Conservation (phyloP, 495 filamentous ascomycete species). For the Lepraria neglecta region DNA sequence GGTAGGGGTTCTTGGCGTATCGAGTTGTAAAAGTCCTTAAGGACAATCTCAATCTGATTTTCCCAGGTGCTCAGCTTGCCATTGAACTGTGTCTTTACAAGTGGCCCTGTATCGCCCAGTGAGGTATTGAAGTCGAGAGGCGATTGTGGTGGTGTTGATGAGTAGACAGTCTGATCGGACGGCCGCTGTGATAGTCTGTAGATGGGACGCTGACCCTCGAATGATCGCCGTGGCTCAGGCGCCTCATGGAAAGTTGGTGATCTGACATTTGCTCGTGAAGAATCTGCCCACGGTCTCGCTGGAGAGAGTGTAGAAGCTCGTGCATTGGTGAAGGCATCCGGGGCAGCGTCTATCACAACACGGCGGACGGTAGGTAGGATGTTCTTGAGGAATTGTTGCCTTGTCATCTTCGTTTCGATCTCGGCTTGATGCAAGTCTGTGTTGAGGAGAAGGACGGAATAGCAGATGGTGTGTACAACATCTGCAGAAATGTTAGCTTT, state of each 20-base stretch:
- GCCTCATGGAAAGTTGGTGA: slow-evolving; percentile 7
- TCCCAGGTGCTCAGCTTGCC: slow-evolving; percentile 81
- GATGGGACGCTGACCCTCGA: slow-evolving; percentile 25
- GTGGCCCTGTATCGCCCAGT: slow-evolving; percentile 41
- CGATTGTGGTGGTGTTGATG: slow-evolving; percentile 17
- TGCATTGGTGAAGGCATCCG: slow-evolving; percentile 58
- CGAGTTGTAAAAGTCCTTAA: slow-evolving; percentile 87
- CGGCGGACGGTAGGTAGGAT: slow-evolving; percentile 84
- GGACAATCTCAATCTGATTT: slow-evolving; percentile 75
- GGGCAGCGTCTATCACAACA: slow-evolving; percentile 62
- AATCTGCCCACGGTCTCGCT: slow-evolving; percentile 26
- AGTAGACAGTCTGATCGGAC: slow-evolving; percentile 23
- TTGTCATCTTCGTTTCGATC: slow-evolving; percentile 93
- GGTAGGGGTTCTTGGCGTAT: slow-evolving; percentile 82
- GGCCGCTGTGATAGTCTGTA: slow-evolving; percentile 25
- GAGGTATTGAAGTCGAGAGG: slow-evolving; percentile 21
- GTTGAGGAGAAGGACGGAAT: slow-evolving; percentile 90
- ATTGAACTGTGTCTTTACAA: slow-evolving; percentile 73
- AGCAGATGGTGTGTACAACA: slow-evolving; percentile 95
- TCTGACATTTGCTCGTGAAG: slow-evolving; percentile 3
- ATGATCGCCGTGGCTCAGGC: slow-evolving; percentile 21
- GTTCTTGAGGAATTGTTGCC: slow-evolving; percentile 89
- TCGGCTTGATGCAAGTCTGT: slow-evolving; percentile 94
- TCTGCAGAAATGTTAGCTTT: slow-evolving; percentile 44
- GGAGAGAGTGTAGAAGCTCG: slow-evolving; percentile 42